Evolutionary conservation across 2,329 filamentous ascomycete genomes (phyloP), one percentile per base, ranked within the genome.

Genomic region (Diplodia mutila): DNA sequence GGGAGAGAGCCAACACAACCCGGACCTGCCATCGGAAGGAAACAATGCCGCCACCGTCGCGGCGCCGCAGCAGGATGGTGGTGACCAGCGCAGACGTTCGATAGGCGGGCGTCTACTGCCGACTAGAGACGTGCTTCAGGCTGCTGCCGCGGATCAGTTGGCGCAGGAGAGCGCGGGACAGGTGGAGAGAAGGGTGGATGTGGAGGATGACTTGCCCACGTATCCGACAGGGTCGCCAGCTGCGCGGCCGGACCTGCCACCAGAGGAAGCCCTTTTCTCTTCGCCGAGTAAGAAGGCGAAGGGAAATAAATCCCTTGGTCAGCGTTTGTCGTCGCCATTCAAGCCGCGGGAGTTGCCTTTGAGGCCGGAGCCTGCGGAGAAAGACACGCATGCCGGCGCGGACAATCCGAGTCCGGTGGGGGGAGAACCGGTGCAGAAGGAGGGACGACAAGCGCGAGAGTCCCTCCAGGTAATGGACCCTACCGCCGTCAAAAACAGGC

Each of bases 1-100:
- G 14, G 74, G 71, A 7, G 70, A 73, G 66, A 27, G 51, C 39
- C n/a, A 67, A 16, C 55, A 61, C 21, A 48, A 46, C 5, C 34
- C 63, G 11, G 61, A 65, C 32, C 16, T 46, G 42, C 42, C 18
- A 9, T n/a, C 51, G 27, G 51, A 55, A 23, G 18, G 8, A 39
- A 23, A 55, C 32, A n/a, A n/a, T 8, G 42, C 42, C n/a, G 6
- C 51, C n/a, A n/a, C n/a, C n/a, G n/a, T n/a, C 14, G 51, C 32
- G 16, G 9, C 53, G 23, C 32, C 8, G 2, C 55, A 67, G 5
- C 67, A 61, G 34, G 11, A 37, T 12, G 34, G 34, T 34, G 53
- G 67, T 34, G 32, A 21, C 27, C 29, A 61, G 68, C 59, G 59
- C 46, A 63, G 59, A 18, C 59, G 29, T 11, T 63, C 59, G n/a